Conservation (phyloP, 1,139 yeast species). For the Saccharomyces hybrid region DNA sequence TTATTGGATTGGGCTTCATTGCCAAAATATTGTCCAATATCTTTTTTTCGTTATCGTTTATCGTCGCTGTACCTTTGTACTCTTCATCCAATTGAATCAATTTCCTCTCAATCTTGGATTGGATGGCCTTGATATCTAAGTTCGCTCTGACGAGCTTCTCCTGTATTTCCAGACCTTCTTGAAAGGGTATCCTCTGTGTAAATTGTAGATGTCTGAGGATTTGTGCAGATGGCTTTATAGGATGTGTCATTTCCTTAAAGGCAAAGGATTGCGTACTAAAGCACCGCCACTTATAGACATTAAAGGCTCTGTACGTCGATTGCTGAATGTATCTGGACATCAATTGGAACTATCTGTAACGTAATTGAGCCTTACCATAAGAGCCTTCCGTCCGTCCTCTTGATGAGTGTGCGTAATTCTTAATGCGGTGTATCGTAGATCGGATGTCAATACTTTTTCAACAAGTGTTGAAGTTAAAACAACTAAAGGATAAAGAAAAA, state of each 20-base stretch:
- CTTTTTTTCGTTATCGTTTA: slow-evolving; percentile 41
- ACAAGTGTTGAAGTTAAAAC: neutral
- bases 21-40: slow-evolving; percentile 40
- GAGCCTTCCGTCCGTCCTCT: no score
- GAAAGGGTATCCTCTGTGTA: slow-evolving; percentile 45
- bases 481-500: neutral
- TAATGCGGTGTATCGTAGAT: neutral
- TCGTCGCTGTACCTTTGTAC: slow-evolving; percentile 31
- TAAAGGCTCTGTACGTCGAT: neutral
- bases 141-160: slow-evolving; percentile 52
- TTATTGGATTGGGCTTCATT: slow-evolving; percentile 54
- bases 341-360: no score
- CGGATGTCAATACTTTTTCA: neutral
- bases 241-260: slow-evolving; percentile 13
- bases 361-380: no score
- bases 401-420: neutral
- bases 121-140: slow-evolving; percentile 53
- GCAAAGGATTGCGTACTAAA: neutral
- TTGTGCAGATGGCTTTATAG: slow-evolving; percentile 31
- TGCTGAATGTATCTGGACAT: neutral
- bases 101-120: slow-evolving; percentile 41
- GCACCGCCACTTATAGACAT: neutral
- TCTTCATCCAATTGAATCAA: slow-evolving; percentile 38
- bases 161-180: slow-evolving; percentile 57
- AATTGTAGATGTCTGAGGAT: slow-evolving; percentile 58